These are phyloP conservation scores for Coemansia sp. DNA, from an alignment of 192 early-diverging fungal species.

Conservation along the genomic window DNA sequence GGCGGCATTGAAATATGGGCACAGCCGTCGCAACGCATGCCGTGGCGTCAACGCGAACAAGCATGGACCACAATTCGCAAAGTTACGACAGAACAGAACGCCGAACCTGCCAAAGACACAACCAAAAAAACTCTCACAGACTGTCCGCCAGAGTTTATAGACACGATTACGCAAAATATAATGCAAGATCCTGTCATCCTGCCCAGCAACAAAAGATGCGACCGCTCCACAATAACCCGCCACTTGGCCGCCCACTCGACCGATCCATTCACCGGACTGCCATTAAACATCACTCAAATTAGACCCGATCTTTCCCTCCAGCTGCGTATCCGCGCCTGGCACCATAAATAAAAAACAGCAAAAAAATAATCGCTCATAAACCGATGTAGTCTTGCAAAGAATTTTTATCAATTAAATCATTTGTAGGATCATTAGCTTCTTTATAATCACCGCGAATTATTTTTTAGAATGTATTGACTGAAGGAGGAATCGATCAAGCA, in stretches of 20 bases:
- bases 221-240: conserved; percentile 30
- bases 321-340: conserved; percentile 19
- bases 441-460: conserved; percentile 26
- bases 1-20: conserved; percentile 25
- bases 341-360: conserved; percentile 2
- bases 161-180: conserved; percentile 21
- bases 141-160: conserved; percentile 31
- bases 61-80: conserved; percentile 9
- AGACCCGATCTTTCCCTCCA: conserved; percentile 22
- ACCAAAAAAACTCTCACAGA: neutral
- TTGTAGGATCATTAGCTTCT: conserved; percentile 20
- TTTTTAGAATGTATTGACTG: neutral
- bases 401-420: conserved; percentile 17
- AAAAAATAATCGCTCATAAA: conserved; percentile 32
- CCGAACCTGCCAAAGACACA: neutral
- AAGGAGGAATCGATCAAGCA: conserved; percentile 11
- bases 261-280: conserved; percentile 37
- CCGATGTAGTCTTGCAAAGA: conserved; percentile 41
- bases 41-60: neutral
- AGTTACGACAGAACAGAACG: neutral
- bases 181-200: conserved; percentile 34
- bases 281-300: conserved; percentile 7
- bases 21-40: conserved; percentile 31
- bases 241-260: conserved; percentile 15
- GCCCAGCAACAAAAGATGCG: conserved; percentile 17